Conservation (phyloP, 106 monocot species). For the Cymbidium sinense region DNA sequence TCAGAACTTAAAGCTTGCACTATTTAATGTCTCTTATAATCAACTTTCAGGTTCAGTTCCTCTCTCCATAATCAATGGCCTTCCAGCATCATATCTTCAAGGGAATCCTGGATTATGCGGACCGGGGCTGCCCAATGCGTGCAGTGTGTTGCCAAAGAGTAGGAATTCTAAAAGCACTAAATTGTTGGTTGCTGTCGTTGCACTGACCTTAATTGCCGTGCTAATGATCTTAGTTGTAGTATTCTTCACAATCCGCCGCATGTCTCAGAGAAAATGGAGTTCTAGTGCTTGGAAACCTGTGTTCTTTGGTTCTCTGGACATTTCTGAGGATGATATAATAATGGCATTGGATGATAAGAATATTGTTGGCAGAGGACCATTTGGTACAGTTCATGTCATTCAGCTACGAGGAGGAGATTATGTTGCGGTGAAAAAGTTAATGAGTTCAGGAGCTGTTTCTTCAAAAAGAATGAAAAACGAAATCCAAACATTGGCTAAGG, state of each 20-base stretch:
- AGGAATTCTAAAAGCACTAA: neutral
- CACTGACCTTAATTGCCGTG: constrained; percentile 22
- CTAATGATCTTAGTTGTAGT: constrained; percentile 20
- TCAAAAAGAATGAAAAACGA: constrained; percentile 34
- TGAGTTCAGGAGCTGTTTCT: constrained; percentile 14
- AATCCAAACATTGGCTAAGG: constrained; percentile 44
- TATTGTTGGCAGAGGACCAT: constrained; percentile 46
- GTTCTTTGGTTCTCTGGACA: constrained; percentile 42
- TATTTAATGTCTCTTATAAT: constrained; percentile 76
- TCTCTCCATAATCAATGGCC: constrained; percentile 27
- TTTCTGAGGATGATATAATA: constrained; percentile 44
- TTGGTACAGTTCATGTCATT: constrained; percentile 39
- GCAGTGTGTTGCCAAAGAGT: constrained; percentile 1
- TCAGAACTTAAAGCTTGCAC: constrained; percentile 59
- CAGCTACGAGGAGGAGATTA: constrained; percentile 32
- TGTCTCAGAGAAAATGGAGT: constrained; percentile 7
- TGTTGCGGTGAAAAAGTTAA: constrained; percentile 40
- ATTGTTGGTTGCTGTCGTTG: constrained; percentile 21
- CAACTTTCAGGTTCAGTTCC: constrained; percentile 59
- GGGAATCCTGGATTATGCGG: constrained; percentile 73
- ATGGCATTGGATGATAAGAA: constrained; percentile 39
- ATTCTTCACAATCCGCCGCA: constrained; percentile 17
- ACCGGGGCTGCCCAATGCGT: constrained; percentile 50
- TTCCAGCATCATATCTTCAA: constrained; percentile 63
- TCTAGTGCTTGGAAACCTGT: constrained; percentile 23